These are phyloP conservation scores for Colletotrichum gigasporum DNA, from an alignment of 2,329 filamentous ascomycete genomes.

Conservation along the genomic window DNA sequence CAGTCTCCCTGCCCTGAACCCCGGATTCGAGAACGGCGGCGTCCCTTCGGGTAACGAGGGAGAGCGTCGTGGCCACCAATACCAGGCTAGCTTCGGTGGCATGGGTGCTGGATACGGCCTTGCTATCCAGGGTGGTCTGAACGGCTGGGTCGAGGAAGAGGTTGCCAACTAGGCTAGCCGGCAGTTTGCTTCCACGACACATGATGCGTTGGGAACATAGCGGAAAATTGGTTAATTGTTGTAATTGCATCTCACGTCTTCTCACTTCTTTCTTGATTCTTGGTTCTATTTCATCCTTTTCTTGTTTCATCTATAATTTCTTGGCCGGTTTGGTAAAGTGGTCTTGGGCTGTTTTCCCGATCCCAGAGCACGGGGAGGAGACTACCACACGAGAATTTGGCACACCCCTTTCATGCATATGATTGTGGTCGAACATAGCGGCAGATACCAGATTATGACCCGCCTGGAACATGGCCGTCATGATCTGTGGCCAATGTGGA, in stretches of 20 bases:
- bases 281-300: slow-evolving; percentile 31
- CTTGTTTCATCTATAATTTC: slow-evolving; percentile 32
- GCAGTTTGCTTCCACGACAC: neutral
- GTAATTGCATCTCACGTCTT: slow-evolving; percentile 47
- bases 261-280: slow-evolving; percentile 32
- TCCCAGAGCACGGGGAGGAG: slow-evolving; percentile 21
- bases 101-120: slow-evolving; percentile 69
- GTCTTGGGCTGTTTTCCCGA: slow-evolving; percentile 26
- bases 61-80: slow-evolving; percentile 72
- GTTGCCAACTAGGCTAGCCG: slow-evolving; percentile 61
- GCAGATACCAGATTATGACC: slow-evolving; percentile 29
- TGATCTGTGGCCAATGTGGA: slow-evolving; percentile 27
- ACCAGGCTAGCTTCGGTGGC: slow-evolving; percentile 70
- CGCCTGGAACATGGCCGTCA: slow-evolving; percentile 25
- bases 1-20: slow-evolving; percentile 80
- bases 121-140: slow-evolving; percentile 70
- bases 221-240: slow-evolving; percentile 51
- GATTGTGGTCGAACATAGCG: slow-evolving; percentile 31
- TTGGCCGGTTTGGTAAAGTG: slow-evolving; percentile 26
- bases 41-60: slow-evolving; percentile 55
- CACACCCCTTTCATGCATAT: slow-evolving; percentile 29
- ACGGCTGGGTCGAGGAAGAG: slow-evolving; percentile 75
- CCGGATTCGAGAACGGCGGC: slow-evolving; percentile 69
- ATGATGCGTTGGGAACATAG: slow-evolving; percentile 22
- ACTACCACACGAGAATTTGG: slow-evolving; percentile 25